Conservation (phyloP, 495 filamentous ascomycete genomes). For the Acidomyces sp. region DNA sequence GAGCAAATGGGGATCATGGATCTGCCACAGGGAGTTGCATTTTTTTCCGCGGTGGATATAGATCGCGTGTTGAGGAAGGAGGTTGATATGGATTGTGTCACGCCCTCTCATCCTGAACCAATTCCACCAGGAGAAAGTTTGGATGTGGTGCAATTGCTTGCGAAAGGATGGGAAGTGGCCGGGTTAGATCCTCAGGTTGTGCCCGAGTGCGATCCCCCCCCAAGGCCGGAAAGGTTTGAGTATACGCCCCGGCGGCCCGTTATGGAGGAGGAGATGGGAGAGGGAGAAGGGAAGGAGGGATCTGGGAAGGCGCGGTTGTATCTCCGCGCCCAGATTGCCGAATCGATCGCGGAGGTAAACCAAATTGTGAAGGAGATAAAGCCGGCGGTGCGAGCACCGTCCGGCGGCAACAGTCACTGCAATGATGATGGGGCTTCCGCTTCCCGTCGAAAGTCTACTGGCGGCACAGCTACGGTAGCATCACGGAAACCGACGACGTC, state of each 20-base stretch:
- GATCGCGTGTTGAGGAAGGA: conserved; percentile 91
- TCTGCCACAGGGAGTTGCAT: conserved; percentile 84
- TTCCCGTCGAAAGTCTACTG: no score
- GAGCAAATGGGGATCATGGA: conserved; percentile 95
- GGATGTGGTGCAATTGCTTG: conserved; percentile 62
- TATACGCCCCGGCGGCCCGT: conserved; percentile 66
- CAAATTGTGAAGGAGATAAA: conserved; percentile 51
- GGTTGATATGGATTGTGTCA: conserved; percentile 93
- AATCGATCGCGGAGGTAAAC: conserved; percentile 54
- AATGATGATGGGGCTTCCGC: no score
- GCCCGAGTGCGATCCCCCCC: conserved; percentile 35
- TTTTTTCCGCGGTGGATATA: conserved; percentile 90
- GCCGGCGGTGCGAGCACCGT: no score
- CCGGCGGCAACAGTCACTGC: no score
- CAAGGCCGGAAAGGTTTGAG: conserved; percentile 40
- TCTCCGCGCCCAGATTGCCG: conserved; percentile 72
- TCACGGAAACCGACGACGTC: no score
- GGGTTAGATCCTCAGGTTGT: conserved; percentile 49
- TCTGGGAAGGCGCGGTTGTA: conserved; percentile 38
- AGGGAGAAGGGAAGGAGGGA: no score
- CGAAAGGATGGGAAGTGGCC: conserved; percentile 49
- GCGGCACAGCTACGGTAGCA: no score
- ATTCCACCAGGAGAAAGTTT: conserved; percentile 80
- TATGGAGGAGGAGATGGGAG: no score
- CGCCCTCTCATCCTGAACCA: conserved; percentile 63